Conservation (phyloP, 75 land plant genomes). For the Chamaecyparis obtusa region DNA sequence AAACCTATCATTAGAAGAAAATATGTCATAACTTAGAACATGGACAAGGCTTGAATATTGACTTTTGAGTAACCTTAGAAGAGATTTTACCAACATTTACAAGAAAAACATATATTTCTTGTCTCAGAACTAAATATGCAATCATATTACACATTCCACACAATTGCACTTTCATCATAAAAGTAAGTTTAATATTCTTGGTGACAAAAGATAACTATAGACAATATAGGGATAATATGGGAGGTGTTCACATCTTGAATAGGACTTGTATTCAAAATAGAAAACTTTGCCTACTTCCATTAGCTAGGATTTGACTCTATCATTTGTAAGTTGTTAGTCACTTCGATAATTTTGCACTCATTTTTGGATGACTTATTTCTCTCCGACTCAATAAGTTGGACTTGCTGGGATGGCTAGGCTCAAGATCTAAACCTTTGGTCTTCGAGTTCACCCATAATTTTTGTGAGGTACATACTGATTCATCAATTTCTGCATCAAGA, state of each 20-base stretch:
- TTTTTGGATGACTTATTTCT: no score
- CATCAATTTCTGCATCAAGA: no score
- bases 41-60: not conserved
- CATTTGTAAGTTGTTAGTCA: no score
- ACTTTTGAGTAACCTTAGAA: not conserved
- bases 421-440: no score
- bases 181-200: not conserved
- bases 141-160: not conserved
- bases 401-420: no score
- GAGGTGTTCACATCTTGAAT: not conserved
- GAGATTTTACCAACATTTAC: not conserved
- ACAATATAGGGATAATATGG: not conserved
- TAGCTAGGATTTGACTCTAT: no score
- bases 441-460: no score
- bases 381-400: no score
- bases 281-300: no score
- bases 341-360: no score
- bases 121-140: not conserved
- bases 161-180: not conserved
- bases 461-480: no score
- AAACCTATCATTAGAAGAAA: not conserved
- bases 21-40: not conserved
- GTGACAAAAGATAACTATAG: not conserved
- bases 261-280: not conserved
- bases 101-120: conserved; percentile 1